phyloP scores from a whole-genome alignment of 345 rosid species.

The Populus ilicifolia region DNA sequence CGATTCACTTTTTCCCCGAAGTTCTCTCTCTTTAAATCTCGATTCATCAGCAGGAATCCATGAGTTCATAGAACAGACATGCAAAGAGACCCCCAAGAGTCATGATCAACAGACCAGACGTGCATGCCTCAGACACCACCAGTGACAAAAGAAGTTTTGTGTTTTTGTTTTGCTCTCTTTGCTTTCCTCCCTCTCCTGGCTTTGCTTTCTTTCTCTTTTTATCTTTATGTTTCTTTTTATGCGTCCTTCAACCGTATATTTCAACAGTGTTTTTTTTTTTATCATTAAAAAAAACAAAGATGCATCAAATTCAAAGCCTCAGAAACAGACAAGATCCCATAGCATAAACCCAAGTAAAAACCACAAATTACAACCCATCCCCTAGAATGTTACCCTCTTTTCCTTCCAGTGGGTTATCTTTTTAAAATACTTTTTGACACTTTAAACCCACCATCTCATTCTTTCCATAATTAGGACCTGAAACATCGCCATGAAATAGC shows the following conservation, averaged over 20 bases:
- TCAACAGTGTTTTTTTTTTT: neutral
- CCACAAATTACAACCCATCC: neutral
- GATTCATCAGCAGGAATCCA: conserved; percentile 18
- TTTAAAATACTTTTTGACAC: neutral
- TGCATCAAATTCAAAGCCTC: conserved; percentile 8
- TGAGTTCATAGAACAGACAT: conserved; percentile 26
- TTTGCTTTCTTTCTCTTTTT: neutral
- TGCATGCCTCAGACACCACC: conserved; percentile 30
- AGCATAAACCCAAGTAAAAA: neutral
- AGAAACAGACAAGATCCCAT: conserved; percentile 1
- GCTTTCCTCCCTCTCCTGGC: conserved; percentile 1
- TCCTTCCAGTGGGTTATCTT: neutral
- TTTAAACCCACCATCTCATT: conserved; percentile 18
- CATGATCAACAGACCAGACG: conserved; percentile 41
- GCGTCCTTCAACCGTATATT: neutral
- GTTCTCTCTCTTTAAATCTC: conserved; percentile 23
- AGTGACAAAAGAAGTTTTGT: conserved; percentile 13
- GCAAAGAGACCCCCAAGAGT: conserved; percentile 30
- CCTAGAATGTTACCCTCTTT: neutral
- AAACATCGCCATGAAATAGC: conserved; percentile 27
- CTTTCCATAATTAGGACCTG: conserved; percentile 20
- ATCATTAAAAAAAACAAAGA: neutral
- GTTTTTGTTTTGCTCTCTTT: neutral
- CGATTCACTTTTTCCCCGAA: conserved; percentile 22
- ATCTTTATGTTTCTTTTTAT: neutral